These are phyloP conservation scores for Vitis vinifera DNA, from an alignment of 164 flowering plant genomes.

Conservation along the genomic window DNA sequence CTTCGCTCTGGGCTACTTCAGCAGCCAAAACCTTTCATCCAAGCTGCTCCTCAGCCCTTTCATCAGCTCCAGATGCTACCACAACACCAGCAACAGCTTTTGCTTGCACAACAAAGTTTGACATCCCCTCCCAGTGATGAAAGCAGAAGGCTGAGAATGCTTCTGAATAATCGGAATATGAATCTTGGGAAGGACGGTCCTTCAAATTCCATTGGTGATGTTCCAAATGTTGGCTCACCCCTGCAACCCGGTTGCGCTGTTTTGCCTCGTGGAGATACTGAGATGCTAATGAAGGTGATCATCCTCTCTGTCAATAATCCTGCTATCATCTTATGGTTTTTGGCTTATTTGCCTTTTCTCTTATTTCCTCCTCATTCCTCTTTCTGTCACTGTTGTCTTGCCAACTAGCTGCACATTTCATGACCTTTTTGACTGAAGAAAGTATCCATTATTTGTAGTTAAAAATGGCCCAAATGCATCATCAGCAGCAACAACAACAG, in stretches of 20 bases:
- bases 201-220: slow-evolving; percentile 77
- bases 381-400: neutral
- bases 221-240: slow-evolving; percentile 77
- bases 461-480: slow-evolving; percentile 81
- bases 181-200: slow-evolving; percentile 74
- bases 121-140: slow-evolving; percentile 80
- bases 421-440: slow-evolving; percentile 1
- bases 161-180: slow-evolving; percentile 60
- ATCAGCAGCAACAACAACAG: slow-evolving; percentile 59
- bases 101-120: slow-evolving; percentile 83
- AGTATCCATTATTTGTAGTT: slow-evolving; percentile 33
- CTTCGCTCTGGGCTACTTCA: slow-evolving; percentile 87
- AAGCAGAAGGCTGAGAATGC: slow-evolving; percentile 80
- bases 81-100: slow-evolving; percentile 85
- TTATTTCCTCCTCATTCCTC: neutral
- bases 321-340: neutral
- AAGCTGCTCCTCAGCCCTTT: slow-evolving; percentile 82
- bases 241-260: slow-evolving; percentile 52
- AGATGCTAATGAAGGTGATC: slow-evolving; percentile 76
- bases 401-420: neutral
- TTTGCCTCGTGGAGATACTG: slow-evolving; percentile 76
- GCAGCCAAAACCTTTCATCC: slow-evolving; percentile 85
- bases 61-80: slow-evolving; percentile 90
- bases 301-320: neutral
- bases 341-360: neutral